Evolutionary conservation across 495 filamentous ascomycete species (phyloP), one percentile per base, ranked within the genome.

Genomic region (Penicillium mononematosum): DNA sequence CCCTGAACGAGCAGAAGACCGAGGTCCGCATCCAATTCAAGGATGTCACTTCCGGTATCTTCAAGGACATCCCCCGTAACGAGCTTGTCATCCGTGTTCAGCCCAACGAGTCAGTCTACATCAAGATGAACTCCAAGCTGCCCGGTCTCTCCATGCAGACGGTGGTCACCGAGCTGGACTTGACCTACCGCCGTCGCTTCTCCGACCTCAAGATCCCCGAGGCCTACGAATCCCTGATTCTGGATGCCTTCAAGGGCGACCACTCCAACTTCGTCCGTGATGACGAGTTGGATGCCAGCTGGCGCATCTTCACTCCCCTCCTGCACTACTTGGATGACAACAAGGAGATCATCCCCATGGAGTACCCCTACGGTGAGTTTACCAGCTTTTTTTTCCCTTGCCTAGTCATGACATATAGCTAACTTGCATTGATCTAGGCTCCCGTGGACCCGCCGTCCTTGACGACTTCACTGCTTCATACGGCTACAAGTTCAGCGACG

Each of bases 61-160:
- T 99, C 81, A 98, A 98, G 83, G 92, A 99, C 65, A 99, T 98
- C 61, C 95, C 95, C 49, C 89, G 95, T 48, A 99, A 99, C 80
- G 95, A 99, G 78, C 88, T 99, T 55, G 95, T 99, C 64, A 96
- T 99, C 78, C 91, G 95, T 58, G 95, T 99, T 58, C 95, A 99
- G 77, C 95, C 95, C 61, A 99, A 99, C 77, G 95, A 99, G 80
- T 93, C 88, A 65, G 91, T 99, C 60, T 99, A 99, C 81, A 96
- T 97, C 76, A 99, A 99, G 86, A 99, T 98, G 95, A 99, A 99
- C 86, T 97, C 92, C 10, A 99, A 99, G 81, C 80, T 98, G 49
- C 95, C 95, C 22, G 95, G 95, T 66, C 80, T 99, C 67, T 97
- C 91, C 77, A 99, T 97, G 94, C 95, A 99, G 82, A 99, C 95